Base-by-base conservation (phyloP, 768 basidiomycete species). In the Pisolithus albus region DNA sequence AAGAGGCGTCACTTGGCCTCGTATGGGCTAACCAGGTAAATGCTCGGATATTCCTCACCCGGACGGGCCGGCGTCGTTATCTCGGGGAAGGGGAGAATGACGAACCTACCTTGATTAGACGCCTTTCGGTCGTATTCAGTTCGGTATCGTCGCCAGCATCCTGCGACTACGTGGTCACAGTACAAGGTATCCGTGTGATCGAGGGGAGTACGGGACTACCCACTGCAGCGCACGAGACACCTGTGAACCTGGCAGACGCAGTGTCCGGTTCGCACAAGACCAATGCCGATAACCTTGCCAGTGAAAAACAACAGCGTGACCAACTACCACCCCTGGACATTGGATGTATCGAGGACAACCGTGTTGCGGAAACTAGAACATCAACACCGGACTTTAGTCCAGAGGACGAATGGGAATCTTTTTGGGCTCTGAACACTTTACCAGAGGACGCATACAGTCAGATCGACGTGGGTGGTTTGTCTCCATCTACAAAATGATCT, bases 21-120 rank as follows among this genome's bases (percentile, higher is more conserved):
- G 84, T 83, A 8, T 98, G 95, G 95, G 88, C 94, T 15, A 97
- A 95, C 66, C 86, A 91, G 60, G 75, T 98, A 51, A 94, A 95
- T 58, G 78, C 76, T 4, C 80, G 95, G 21, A 77, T 97, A 43
- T 84, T 95, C 76, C 77, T 96, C 47, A 80, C 78, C 41, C 79
- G 90, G 28, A 93, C 92, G 0, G 79, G 79, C 9, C 74, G 90
- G 53, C 75, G 85, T 51, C 75, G 81, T 43, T 74, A 82, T 52
- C 62, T 86, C 24, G 68, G 34, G 11, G 34, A 73, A 50, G 72
- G 72, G 15, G 56, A 62, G 21, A 71, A 77, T 16, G 70, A 75
- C 26, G 69, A 76, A 52, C 57, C 75, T 0, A 75, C 76, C 16
- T 69, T 86, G 21, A 73, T 94, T 49, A 79, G 93, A 37, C 78